Base-by-base conservation (phyloP, 306 rosid species). In the Quercus gilva region DNA sequence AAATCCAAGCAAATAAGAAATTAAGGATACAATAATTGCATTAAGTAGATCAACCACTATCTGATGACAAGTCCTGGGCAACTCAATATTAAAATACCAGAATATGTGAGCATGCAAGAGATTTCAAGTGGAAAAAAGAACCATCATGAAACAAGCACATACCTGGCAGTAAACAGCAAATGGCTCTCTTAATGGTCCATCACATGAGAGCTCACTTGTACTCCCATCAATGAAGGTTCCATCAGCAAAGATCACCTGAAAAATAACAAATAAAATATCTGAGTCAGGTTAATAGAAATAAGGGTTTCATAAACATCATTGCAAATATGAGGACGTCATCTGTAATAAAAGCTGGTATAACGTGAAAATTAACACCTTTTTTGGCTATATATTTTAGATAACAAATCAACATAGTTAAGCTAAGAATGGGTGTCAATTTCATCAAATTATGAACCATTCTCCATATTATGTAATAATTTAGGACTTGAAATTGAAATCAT, bases 121-220 rank as follows among this genome's bases (percentile, higher is more conserved):
- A 68, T 29, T n/a, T 18, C 18, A 41, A 18, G 25, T 5, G 31
- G 10, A 55, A 69, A 26, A 69, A 5, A 25, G 17, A 56, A 56
- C 20, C 26, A 58, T 53, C 33, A 11, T 21, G 41, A 61, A 53
- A 49, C 19, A 51, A 53, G 23, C 52, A 74, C 52, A 5, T 69
- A 89, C 98, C 89, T 94, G 98, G 87, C 98, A 94, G 78, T 89
- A 94, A 73, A 94, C 98, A 72, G 98, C 84, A 83, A 84, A 94
- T 59, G 98, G 94, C 49, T 91, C 97, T 76, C 98, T 86, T 26
- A 94, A 87, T 17, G 98, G 98, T 75, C 98, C 98, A 85, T 94
- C 98, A 8, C 98, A 94, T 55, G 98, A 94, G 82, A 94, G 97
- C 87, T 94, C 98, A 86, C 98, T 92, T 35, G 98, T 94, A 81